A percentile compares a stretch with the other conserved stretches of the same genome.
Conservation (phyloP, 2,329 filamentous ascomycete species). For the Epichloe glyceriae region DNA sequence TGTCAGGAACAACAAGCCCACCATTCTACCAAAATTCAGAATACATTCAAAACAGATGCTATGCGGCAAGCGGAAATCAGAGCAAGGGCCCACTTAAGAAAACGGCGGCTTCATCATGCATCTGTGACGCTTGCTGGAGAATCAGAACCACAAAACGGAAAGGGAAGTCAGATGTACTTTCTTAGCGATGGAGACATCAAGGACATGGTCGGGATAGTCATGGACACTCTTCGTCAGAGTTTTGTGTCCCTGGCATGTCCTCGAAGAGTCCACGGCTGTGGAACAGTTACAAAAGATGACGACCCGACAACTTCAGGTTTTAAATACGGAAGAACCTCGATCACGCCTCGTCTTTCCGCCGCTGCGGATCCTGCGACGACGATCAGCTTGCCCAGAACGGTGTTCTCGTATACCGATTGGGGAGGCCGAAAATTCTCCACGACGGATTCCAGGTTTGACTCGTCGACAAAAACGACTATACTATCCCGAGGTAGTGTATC, state of each 20-base stretch:
- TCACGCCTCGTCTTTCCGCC: conserved; percentile 13
- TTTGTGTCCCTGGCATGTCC: not conserved
- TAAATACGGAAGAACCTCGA: conserved; percentile 11
- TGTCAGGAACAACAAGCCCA: not conserved
- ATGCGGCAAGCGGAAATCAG: conserved; percentile 2
- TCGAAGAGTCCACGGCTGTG: not conserved
- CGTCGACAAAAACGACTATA: conserved; percentile 15
- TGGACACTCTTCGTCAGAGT: conserved; percentile 1
- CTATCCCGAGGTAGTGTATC: conserved; percentile 17
- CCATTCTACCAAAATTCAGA: not conserved
- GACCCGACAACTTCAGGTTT: conserved; percentile 8
- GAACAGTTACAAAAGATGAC: not conserved
- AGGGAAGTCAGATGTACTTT: conserved; percentile 6
- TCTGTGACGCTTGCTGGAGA: not conserved
- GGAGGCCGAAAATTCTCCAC: not conserved
- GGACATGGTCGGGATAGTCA: conserved; percentile 5
- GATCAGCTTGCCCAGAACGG: conserved; percentile 19
- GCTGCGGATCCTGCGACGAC: conserved; percentile 21
- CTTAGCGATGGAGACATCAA: conserved; percentile 7
- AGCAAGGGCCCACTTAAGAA: conserved; percentile 3
- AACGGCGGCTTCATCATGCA: not conserved
- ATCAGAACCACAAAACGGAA: not conserved
- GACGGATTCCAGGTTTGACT: not conserved
- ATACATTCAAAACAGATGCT: not conserved
- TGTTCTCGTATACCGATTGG: conserved; percentile 13